Evolutionary conservation across 1,284 basidiomycete species (phyloP), one percentile per base, ranked within the genome.

Genomic region (Irpex rosettiformis): DNA sequence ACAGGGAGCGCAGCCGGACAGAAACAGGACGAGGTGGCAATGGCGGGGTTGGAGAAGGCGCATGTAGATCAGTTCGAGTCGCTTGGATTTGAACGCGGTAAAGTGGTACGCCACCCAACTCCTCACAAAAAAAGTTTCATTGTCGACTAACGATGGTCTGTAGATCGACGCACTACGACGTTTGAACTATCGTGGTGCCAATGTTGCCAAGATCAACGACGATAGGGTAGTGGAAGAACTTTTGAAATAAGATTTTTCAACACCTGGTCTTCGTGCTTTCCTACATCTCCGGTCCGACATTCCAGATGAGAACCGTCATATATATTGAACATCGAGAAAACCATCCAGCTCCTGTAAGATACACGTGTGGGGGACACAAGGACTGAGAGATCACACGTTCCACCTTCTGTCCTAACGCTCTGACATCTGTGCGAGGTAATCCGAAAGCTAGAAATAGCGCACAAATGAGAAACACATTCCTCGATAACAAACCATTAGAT

Each of bases 131-230:
- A 22, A 24, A 24, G 29, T 13, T 21, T 43, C 24, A 1, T 21
- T 29, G 49, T 58, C 18, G 21, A 25, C 48, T 42, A 6, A 21
- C 22, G 55, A 30, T 3, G 60, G 25, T 30, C 49, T 52, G n/a
- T 64, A 93, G 92, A 93, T 96, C 62, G 89, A 95, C 64, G 89
- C 90, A 8, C 79, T 98, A 62, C 86, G 91, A 66, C 82, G 89
- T 65, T 72, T 97, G 71, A 98, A 99, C 74, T 99, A 98, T 75
- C 86, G 96, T 18, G 96, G 93, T 11, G 75, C 78, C 25, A 88
- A 89, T 66, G 79, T 81, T 45, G 70, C 75, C 33, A 83, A 80
- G 64, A 84, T 87, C 62, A 73, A 78, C 55, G 83, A 86, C 62
- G 84, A 87, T 66, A 75, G 77, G 59, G 75, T 87, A 33, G 79